These are phyloP conservation scores for Verbascum thapsus DNA, from an alignment of 257 asterid species.

Conservation along the genomic window DNA sequence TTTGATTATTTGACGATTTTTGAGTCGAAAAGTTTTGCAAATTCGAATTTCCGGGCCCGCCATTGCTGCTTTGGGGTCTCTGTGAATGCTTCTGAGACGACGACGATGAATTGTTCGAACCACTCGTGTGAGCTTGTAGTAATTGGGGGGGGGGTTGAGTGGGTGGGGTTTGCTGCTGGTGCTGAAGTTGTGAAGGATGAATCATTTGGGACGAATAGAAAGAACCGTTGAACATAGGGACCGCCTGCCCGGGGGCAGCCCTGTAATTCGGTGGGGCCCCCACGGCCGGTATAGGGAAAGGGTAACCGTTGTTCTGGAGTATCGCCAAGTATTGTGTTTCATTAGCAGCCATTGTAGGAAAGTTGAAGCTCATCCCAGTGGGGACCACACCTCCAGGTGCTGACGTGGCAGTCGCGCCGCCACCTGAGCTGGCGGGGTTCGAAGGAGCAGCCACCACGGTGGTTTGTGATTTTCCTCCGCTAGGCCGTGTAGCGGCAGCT, in stretches of 20 bases:
- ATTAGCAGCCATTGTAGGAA: constrained; percentile 65
- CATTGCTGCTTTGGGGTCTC: constrained; percentile 45
- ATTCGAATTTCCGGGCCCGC: constrained; percentile 45
- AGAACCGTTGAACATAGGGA: constrained; percentile 85
- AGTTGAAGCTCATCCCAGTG: constrained; percentile 75
- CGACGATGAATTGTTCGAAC: constrained; percentile 59
- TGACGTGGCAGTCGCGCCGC: constrained; percentile 35
- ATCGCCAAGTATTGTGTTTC: constrained; percentile 90
- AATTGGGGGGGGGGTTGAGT: constrained; percentile 52
- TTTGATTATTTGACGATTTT: too few species aligned
- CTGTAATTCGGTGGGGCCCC: constrained; percentile 77
- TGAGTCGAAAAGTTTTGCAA: constrained; percentile 54
- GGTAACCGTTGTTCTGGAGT: constrained; percentile 73
- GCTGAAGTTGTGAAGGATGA: constrained; percentile 77
- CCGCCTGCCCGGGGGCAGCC: constrained; percentile 70
- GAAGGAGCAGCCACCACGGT: constrained; percentile 32
- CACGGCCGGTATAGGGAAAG: constrained; percentile 74
- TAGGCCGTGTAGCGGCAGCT: constrained; percentile 57
- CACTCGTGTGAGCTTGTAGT: constrained; percentile 50
- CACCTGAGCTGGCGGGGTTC: constrained; percentile 36
- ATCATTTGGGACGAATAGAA: constrained; percentile 83
- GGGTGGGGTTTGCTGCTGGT: constrained; percentile 38
- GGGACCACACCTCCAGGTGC: constrained; percentile 45
- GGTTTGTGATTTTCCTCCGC: constrained; percentile 34
- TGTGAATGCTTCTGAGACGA: constrained; percentile 78